Conservation (phyloP, 2,329 filamentous ascomycete species). For the Aspergillus sp. region DNA sequence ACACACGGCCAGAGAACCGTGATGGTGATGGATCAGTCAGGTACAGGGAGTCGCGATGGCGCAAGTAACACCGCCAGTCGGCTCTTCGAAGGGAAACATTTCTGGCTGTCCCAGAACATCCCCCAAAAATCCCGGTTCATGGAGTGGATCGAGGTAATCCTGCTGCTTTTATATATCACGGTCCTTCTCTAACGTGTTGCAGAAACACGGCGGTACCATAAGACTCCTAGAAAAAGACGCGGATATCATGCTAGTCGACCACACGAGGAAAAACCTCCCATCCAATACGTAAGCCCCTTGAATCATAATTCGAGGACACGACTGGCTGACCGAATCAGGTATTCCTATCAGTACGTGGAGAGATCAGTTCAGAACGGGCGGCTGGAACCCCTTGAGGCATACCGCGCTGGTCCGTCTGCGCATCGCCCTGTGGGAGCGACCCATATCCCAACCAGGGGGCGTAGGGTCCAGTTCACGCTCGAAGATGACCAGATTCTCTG, state of each 20-base stretch:
- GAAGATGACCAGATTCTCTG: slow-evolving; percentile 38
- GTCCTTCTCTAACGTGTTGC: slow-evolving; percentile 2
- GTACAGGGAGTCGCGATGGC: no score
- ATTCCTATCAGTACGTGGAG: slow-evolving; percentile 52
- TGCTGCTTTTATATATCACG: neutral
- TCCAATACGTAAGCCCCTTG: slow-evolving; percentile 36
- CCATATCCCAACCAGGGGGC: slow-evolving; percentile 24
- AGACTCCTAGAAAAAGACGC: slow-evolving; percentile 46
- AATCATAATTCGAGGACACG: slow-evolving; percentile 1
- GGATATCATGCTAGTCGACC: slow-evolving; percentile 51
- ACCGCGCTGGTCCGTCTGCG: slow-evolving; percentile 38
- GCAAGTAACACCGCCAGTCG: no score
- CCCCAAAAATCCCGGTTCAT: slow-evolving; percentile 42
- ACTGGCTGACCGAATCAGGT: slow-evolving; percentile 20
- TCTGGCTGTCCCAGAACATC: slow-evolving; percentile 50
- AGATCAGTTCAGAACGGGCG: slow-evolving; percentile 41
- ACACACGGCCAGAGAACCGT: no score
- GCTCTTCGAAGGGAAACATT: slow-evolving; percentile 48
- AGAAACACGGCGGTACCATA: slow-evolving; percentile 47
- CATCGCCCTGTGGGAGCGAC: slow-evolving; percentile 38
- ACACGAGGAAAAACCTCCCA: slow-evolving; percentile 41
- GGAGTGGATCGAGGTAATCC: slow-evolving; percentile 38
- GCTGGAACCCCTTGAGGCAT: slow-evolving; percentile 40
- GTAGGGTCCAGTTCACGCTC: slow-evolving; percentile 28
- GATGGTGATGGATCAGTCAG: no score